Evolutionary conservation across 768 basidiomycete species (phyloP).

Genomic region (Auricularia heimuer): DNA sequence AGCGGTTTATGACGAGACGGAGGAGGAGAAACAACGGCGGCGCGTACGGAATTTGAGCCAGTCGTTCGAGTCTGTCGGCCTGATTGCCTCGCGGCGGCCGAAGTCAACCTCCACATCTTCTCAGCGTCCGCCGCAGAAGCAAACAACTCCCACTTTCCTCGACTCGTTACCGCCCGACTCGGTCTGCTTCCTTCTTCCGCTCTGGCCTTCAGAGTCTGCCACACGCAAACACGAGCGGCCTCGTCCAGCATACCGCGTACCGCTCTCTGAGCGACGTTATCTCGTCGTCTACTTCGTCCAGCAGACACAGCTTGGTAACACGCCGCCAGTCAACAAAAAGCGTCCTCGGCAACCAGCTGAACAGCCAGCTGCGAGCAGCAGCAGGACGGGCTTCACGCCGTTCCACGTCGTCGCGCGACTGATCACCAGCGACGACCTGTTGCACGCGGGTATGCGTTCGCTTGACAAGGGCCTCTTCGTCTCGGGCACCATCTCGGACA

Average conservation of each 20-base stretch:
- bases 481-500: slow-evolving; percentile 44
- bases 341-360: slow-evolving; percentile 22
- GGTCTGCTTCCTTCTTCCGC: slow-evolving; percentile 73
- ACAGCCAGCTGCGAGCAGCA: slow-evolving; percentile 15
- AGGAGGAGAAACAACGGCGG: slow-evolving; percentile 1
- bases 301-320: slow-evolving; percentile 1
- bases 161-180: slow-evolving; percentile 55
- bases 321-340: slow-evolving; percentile 29
- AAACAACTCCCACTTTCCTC: slow-evolving; percentile 33
- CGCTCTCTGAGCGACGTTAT: slow-evolving; percentile 50
- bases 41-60: slow-evolving; percentile 51
- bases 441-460: slow-evolving; percentile 61
- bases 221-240: slow-evolving; percentile 19
- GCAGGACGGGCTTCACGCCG: slow-evolving; percentile 42
- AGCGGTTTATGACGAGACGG: background rate
- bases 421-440: slow-evolving; percentile 61
- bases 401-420: slow-evolving; percentile 72
- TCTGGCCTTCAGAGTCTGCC: slow-evolving; percentile 71
- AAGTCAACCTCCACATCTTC: slow-evolving; percentile 15
- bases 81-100: slow-evolving; percentile 47
- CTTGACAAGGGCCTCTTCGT: slow-evolving; percentile 63
- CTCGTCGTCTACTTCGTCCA: slow-evolving; percentile 73
- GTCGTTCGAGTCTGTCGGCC: slow-evolving; percentile 72
- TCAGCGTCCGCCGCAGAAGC: slow-evolving; percentile 21
- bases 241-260: slow-evolving; percentile 22